phyloP scores from a whole-genome alignment of 2,329 filamentous ascomycete genomes.

The Pezicula rhizophila region DNA sequence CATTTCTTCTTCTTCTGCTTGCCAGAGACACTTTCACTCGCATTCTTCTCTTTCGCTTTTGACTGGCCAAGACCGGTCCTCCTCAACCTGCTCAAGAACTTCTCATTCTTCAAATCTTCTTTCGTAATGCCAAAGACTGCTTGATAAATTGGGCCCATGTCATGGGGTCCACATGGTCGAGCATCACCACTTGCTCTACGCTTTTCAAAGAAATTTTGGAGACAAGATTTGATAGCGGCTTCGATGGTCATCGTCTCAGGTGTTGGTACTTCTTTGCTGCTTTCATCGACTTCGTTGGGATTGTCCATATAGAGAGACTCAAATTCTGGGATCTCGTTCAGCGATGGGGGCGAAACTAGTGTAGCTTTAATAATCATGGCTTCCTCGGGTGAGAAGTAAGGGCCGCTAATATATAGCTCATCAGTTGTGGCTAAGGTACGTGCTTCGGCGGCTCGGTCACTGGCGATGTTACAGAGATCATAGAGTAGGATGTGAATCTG shows the following conservation, averaged over 20 bases:
- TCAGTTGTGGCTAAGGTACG: slow-evolving; percentile 16
- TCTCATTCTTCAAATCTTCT: slow-evolving; percentile 13
- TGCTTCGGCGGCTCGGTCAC: slow-evolving; percentile 11
- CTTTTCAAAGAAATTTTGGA: slow-evolving; percentile 23
- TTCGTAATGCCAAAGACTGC: slow-evolving; percentile 14
- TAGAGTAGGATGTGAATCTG: slow-evolving; percentile 18
- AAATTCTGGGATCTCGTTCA: slow-evolving; percentile 8
- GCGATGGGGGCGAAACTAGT: slow-evolving; percentile 5
- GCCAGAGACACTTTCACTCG: not conserved
- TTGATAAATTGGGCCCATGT: slow-evolving; percentile 15
- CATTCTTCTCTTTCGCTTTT: slow-evolving; percentile 3
- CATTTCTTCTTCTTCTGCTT: slow-evolving; percentile 9
- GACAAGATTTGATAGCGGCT: slow-evolving; percentile 14
- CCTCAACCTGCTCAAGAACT: slow-evolving; percentile 14
- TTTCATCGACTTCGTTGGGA: not conserved
- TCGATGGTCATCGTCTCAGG: slow-evolving; percentile 16
- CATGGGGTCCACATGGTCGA: slow-evolving; percentile 24
- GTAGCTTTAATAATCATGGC: slow-evolving; percentile 15
- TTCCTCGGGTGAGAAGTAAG: slow-evolving; percentile 22
- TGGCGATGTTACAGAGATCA: slow-evolving; percentile 17
- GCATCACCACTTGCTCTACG: slow-evolving; percentile 24
- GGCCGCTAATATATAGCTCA: slow-evolving; percentile 23
- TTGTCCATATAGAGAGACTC: not conserved
- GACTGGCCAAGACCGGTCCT: slow-evolving; percentile 9
- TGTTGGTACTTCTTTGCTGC: not conserved